Evolutionary conservation across 208 protist species (phyloP), one percentile per base, ranked within the genome.

Genomic region (Trypanosoma melophagium): DNA sequence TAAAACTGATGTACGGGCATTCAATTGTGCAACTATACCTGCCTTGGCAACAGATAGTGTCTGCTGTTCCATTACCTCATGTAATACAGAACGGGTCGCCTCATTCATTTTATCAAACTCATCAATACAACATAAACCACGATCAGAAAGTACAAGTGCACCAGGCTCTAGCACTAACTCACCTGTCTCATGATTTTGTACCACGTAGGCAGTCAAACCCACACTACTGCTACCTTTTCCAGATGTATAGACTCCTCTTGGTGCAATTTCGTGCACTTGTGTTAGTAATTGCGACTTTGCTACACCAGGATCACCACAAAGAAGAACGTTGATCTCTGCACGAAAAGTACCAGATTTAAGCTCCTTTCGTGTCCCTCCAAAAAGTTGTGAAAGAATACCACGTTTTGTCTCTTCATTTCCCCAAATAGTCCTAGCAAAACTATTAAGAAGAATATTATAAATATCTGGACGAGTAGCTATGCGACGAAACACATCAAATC

Each of bases 101-200:
- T 99, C 98, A 71, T 87, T 94, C 98, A 99, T 99, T 83, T 99
- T 99, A 80, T 99, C 99, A 82, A 99, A 99, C 84, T 99, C 99
- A 76, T 99, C 99, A 59, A 99, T 99, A 86, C 99, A 99, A 82
- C 99, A 99, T 17, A 99, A 77, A 51, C 99, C 99, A 9, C 93
- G 84, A 73, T 99, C 99, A 28, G 88, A 97, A 0, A 99, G 83
- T 8, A 99, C 98, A 0, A 99, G 81, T 9, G 98, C 98, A 77
- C 98, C 96, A n/a, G 84, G 92, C 73, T 99, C 99, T n/a, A 99
- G 79, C 16, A 99, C 97, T 7, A 98, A 78, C 73, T 99, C 98
- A 0, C 94, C 84, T 0, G 98, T 99, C 28, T 99, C 98, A 22
- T 89, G 79, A 75, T 99, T 98, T 56, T 91, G 87, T 3, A 97